phyloP scores from a whole-genome alignment of 441 rosid species.

The Croton setiger region DNA sequence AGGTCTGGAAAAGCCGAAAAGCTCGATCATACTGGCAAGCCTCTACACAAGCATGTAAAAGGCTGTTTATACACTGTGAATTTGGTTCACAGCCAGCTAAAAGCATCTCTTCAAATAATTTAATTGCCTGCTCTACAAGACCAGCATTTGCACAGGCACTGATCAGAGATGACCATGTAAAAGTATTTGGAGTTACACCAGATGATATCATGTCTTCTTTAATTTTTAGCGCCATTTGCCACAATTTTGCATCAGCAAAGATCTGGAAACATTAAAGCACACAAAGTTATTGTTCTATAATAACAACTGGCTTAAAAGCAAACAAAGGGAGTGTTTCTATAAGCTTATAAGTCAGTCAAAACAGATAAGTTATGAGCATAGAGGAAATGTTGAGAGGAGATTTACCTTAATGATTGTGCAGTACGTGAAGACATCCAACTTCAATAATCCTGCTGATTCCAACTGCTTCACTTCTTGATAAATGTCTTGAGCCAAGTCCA shows the following conservation, averaged over 20 bases:
- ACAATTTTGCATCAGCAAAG: slow-evolving; percentile 85
- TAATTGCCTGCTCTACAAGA: slow-evolving; percentile 74
- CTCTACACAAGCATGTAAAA: slow-evolving; percentile 89
- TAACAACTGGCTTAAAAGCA: neutral
- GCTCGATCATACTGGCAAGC: slow-evolving; percentile 89
- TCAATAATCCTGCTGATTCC: slow-evolving; percentile 59
- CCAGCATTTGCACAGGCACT: slow-evolving; percentile 94
- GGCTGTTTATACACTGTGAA: slow-evolving; percentile 74
- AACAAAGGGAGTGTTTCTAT: neutral
- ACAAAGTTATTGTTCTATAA: neutral
- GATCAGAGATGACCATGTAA: slow-evolving; percentile 91
- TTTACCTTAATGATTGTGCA: slow-evolving; percentile 87
- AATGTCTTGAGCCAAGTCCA: slow-evolving; percentile 84
- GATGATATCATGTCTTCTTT: slow-evolving; percentile 85
- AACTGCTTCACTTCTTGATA: slow-evolving; percentile 68
- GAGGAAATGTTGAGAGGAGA: slow-evolving; percentile 3
- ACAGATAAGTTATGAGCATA: neutral
- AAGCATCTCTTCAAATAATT: slow-evolving; percentile 82
- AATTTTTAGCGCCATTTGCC: slow-evolving; percentile 81
- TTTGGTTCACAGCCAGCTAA: slow-evolving; percentile 79
- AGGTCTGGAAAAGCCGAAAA: slow-evolving; percentile 74
- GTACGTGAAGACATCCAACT: slow-evolving; percentile 85
- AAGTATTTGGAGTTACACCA: slow-evolving; percentile 67
- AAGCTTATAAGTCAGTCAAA: no score
- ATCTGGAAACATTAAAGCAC: slow-evolving; percentile 44